A percentile compares a stretch with the other conserved stretches of the same genome.
Evolutionary conservation across 345 rosid species (phyloP).

Genomic region (Rhizophora apiculata): DNA sequence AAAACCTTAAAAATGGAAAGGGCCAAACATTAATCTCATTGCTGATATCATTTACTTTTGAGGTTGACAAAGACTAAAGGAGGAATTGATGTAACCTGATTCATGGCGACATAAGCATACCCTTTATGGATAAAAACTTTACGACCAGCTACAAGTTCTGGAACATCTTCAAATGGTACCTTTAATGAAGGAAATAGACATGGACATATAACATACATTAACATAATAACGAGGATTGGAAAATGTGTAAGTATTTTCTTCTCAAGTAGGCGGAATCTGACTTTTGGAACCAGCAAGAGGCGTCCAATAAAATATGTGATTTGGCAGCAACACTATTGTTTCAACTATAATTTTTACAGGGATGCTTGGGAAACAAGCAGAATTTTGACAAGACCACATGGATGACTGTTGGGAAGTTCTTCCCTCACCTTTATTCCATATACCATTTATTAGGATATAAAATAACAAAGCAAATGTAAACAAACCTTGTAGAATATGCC

Average conservation of each 20-base stretch:
- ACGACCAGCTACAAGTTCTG: conserved; percentile 85
- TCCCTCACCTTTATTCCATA: not conserved
- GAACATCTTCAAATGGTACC: conserved; percentile 98
- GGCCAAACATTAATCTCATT: conserved; percentile 5
- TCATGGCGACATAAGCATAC: conserved; percentile 77
- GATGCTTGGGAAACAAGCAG: too few species aligned
- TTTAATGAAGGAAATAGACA: conserved; percentile 26
- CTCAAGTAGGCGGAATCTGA: not conserved
- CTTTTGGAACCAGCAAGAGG: not conserved
- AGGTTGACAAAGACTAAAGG: conserved; percentile 10
- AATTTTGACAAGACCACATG: not conserved
- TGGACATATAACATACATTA: not conserved
- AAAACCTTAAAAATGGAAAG: conserved; percentile 48
- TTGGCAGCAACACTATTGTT: not conserved
- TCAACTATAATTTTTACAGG: not conserved
- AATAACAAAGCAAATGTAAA: conserved; percentile 13
- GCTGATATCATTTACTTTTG: conserved; percentile 2
- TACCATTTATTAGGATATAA: not conserved
- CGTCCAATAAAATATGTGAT: not conserved
- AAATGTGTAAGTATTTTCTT: not conserved
- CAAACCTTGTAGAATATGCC: conserved; percentile 70
- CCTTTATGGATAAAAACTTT: conserved; percentile 69
- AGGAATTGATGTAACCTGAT: conserved; percentile 43
- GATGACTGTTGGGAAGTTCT: not conserved
- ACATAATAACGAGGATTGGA: not conserved